These are phyloP conservation scores for Pythium folliculosum DNA, from an alignment of 352 stramenopile genomes.

Conservation along the genomic window DNA sequence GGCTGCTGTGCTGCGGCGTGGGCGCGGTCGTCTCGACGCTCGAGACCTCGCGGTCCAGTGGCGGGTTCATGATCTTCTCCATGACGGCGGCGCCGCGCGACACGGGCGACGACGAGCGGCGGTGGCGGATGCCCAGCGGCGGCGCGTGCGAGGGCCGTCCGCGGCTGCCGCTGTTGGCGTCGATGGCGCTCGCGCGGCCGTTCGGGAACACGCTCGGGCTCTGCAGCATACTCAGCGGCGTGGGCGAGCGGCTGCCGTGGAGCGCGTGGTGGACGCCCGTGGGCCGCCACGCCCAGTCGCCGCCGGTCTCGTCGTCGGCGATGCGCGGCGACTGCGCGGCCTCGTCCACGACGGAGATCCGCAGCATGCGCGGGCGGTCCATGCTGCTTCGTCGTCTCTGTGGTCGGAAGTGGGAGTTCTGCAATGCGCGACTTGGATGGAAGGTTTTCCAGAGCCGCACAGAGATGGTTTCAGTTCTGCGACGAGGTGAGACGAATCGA, in stretches of 20 bases:
- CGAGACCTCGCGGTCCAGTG: slow-evolving; percentile 52
- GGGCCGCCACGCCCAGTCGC: slow-evolving; percentile 16
- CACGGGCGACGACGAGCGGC: slow-evolving; percentile 22
- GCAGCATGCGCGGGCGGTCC: slow-evolving; percentile 20
- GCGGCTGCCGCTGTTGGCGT: neutral
- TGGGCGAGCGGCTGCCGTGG: slow-evolving; percentile 17
- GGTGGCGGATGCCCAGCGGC: slow-evolving; percentile 16
- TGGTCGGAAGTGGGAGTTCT: neutral
- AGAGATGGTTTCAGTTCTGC: slow-evolving; percentile 1
- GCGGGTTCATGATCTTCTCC: slow-evolving; percentile 76
- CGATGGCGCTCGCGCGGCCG: neutral
- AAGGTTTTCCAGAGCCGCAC: neutral
- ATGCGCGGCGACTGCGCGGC: slow-evolving; percentile 26
- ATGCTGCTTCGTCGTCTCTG: neutral
- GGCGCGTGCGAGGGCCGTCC: neutral
- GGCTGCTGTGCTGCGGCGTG: neutral
- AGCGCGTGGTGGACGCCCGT: neutral
- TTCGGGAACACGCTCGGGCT: slow-evolving; percentile 11
- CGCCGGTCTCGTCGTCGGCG: slow-evolving; percentile 24
- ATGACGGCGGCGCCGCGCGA: slow-evolving; percentile 63
- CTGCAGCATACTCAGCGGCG: slow-evolving; percentile 17
- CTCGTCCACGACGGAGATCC: slow-evolving; percentile 32
- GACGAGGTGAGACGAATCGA: neutral
- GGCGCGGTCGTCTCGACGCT: slow-evolving; percentile 9
- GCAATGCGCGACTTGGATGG: neutral